phyloP scores from a whole-genome alignment of 2,329 filamentous ascomycete species.

The Hymenotorrendiella dingleyae region DNA sequence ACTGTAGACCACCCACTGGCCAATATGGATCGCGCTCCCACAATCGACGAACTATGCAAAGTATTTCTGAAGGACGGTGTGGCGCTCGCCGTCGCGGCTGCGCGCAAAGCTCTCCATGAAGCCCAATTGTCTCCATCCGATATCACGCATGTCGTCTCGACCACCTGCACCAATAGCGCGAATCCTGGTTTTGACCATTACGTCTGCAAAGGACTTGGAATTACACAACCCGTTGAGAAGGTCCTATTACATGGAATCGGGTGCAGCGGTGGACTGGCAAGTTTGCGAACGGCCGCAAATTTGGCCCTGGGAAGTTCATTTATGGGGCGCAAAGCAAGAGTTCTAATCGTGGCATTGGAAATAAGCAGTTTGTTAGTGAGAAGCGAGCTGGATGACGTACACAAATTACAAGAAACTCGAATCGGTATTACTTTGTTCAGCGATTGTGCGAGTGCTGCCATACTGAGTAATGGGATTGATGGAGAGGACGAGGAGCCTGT shows the following conservation, averaged over 20 bases:
- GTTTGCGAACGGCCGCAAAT: constrained; percentile 58
- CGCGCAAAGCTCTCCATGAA: constrained; percentile 50
- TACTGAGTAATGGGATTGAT: constrained; percentile 60
- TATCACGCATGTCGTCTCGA: constrained; percentile 62
- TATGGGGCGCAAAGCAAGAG: constrained; percentile 51
- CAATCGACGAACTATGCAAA: constrained; percentile 49
- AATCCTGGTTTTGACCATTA: constrained; percentile 65
- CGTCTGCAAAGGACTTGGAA: constrained; percentile 52
- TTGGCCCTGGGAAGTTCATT: constrained; percentile 58
- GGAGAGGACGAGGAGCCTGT: constrained; percentile 31
- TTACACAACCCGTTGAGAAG: constrained; percentile 55
- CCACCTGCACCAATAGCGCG: constrained; percentile 63
- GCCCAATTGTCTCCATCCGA: constrained; percentile 43
- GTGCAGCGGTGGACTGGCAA: constrained; percentile 58
- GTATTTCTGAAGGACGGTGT: constrained; percentile 53
- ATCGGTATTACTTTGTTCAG: constrained; percentile 64
- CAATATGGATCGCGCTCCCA: constrained; percentile 48
- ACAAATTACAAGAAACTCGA: constrained; percentile 52
- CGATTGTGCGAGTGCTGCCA: constrained; percentile 60
- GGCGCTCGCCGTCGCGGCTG: constrained; percentile 49
- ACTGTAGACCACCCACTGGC: constrained; percentile 55
- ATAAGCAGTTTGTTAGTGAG: constrained; percentile 55
- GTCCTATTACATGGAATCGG: constrained; percentile 61
- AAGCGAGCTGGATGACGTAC: constrained; percentile 59
- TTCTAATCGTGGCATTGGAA: constrained; percentile 61